A percentile compares a stretch with the other conserved stretches of the same genome.
Conservation (phyloP, 208 protist species). For the Acanthamoeba triangularis region DNA sequence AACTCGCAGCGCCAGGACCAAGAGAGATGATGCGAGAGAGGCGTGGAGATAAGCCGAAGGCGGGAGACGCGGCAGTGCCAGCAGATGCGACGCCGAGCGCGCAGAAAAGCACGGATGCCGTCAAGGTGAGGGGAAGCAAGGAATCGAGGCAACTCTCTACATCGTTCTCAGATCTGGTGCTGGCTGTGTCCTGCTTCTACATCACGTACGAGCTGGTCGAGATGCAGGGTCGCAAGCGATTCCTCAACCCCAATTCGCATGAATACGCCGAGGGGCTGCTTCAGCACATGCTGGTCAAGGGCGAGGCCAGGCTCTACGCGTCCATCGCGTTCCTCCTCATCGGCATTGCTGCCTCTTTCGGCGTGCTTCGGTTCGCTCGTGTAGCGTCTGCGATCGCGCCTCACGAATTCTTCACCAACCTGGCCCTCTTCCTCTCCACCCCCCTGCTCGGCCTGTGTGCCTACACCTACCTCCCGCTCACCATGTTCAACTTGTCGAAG, state of each 20-base stretch:
- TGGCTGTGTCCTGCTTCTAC: constrained; percentile 54
- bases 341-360: constrained; percentile 39
- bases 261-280: constrained; percentile 14
- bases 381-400: background rate
- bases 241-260: background rate
- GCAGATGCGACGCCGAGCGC: background rate
- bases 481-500: background rate
- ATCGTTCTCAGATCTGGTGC: constrained; percentile 58
- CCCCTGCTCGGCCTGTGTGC: constrained; percentile 44
- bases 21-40: background rate
- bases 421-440: constrained; percentile 58
- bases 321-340: constrained; percentile 58
- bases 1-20: background rate
- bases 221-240: constrained; percentile 37
- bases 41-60: background rate
- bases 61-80: background rate
- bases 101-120: background rate
- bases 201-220: constrained; percentile 10
- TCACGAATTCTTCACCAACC: constrained; percentile 70
- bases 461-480: constrained; percentile 14
- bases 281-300: constrained; percentile 1
- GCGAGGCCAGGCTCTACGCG: constrained; percentile 27
- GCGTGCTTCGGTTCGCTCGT: constrained; percentile 60
- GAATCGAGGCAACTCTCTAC: constrained; percentile 45
- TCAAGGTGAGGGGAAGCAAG: background rate